Conservation (phyloP, 2,329 filamentous ascomycete genomes). For the Phialemoniopsis sp. region DNA sequence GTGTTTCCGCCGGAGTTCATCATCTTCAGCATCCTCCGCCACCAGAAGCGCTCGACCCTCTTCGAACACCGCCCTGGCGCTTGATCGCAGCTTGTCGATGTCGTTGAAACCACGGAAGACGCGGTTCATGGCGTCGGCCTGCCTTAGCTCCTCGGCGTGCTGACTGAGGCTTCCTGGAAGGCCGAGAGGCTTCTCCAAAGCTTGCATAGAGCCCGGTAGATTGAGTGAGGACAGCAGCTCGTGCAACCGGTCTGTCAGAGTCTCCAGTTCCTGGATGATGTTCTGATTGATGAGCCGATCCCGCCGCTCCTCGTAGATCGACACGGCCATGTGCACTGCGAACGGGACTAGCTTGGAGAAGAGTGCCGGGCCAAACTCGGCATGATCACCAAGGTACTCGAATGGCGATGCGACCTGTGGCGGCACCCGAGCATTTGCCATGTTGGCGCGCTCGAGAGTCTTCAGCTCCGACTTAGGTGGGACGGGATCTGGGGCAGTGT, state of each 20-base stretch:
- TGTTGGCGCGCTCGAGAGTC: slow-evolving; percentile 78
- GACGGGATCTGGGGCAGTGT: slow-evolving; percentile 57
- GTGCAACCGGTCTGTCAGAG: slow-evolving; percentile 74
- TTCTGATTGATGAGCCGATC: slow-evolving; percentile 87
- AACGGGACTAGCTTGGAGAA: slow-evolving; percentile 94
- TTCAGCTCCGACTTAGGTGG: slow-evolving; percentile 86
- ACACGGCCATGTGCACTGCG: slow-evolving; percentile 89
- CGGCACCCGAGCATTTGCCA: slow-evolving; percentile 78
- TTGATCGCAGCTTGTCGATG: slow-evolving; percentile 81
- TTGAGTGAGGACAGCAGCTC: slow-evolving; percentile 78
- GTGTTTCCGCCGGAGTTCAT: slow-evolving; percentile 68
- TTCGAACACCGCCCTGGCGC: slow-evolving; percentile 72
- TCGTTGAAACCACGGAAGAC: slow-evolving; percentile 80
- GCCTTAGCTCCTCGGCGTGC: slow-evolving; percentile 89
- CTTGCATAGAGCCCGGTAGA: slow-evolving; percentile 87
- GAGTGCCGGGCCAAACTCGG: slow-evolving; percentile 76
- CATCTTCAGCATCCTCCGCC: slow-evolving; percentile 81
- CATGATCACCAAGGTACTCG: slow-evolving; percentile 73
- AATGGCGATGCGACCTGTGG: slow-evolving; percentile 78
- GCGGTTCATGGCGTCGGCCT: slow-evolving; percentile 79
- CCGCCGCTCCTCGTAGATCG: slow-evolving; percentile 88
- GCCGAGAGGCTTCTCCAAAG: slow-evolving; percentile 89
- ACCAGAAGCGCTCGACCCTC: slow-evolving; percentile 77
- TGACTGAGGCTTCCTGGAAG: slow-evolving; percentile 80
- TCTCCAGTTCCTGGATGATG: slow-evolving; percentile 81